These are phyloP conservation scores for Cydonia oblonga DNA, from an alignment of 331 rosid genomes.

Conservation along the genomic window DNA sequence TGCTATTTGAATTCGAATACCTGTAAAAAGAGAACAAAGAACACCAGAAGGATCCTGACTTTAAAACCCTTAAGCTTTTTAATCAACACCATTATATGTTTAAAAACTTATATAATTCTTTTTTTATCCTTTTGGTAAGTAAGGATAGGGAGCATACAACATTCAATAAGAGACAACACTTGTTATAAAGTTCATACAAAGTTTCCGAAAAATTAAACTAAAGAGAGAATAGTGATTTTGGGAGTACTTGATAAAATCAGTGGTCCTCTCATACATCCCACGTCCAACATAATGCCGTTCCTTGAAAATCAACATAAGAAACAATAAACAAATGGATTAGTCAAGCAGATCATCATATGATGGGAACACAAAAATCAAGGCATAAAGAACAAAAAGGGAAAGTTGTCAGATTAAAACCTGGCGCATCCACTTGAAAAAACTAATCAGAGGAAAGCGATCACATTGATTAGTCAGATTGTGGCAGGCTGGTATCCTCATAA, in stretches of 20 bases:
- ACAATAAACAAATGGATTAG: conserved; percentile 7
- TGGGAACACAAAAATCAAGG: background rate
- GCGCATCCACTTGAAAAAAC: conserved; percentile 90
- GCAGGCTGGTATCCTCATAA: conserved; percentile 89
- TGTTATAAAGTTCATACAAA: background rate
- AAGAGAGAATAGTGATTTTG: background rate
- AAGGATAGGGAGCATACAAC: background rate
- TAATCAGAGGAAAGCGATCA: conserved; percentile 69
- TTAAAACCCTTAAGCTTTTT: background rate
- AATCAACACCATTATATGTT: background rate
- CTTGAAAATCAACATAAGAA: conserved; percentile 28
- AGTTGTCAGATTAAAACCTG: conserved; percentile 41
- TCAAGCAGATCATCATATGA: conserved; percentile 10
- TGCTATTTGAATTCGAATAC: background rate
- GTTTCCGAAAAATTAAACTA: background rate
- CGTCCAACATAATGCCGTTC: conserved; percentile 90
- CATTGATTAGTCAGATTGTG: conserved; percentile 67
- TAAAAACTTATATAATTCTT: background rate
- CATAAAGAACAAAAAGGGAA: conserved; percentile 4
- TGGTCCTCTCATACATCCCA: conserved; percentile 88
- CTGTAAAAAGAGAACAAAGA: background rate
- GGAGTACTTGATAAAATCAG: conserved; percentile 77
- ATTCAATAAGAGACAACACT: background rate
- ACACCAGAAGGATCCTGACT: background rate
- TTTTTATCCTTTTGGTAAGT: background rate